phyloP scores from a whole-genome alignment of 139 green algal species.

The Closterium sp. region DNA sequence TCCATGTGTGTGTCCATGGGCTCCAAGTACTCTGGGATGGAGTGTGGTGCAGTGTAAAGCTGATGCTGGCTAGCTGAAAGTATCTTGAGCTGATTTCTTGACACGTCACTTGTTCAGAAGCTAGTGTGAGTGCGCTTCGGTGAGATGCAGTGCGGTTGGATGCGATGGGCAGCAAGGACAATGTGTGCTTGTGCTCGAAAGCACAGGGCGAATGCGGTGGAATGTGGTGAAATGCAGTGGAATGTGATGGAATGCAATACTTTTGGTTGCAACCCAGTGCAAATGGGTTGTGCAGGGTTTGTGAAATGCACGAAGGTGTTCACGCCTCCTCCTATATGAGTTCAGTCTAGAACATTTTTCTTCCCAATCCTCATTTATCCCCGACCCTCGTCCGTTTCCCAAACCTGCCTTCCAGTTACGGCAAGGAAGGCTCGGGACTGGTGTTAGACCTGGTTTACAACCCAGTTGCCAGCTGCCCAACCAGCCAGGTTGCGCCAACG shows the following conservation, averaged over 20 bases:
- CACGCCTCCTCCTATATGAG: too few relatives aligned
- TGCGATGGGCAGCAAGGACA: too few relatives aligned
- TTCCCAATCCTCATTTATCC: too few relatives aligned
- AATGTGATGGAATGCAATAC: not conserved
- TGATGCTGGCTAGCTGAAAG: not conserved
- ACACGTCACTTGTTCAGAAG: not conserved
- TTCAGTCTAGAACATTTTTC: too few relatives aligned
- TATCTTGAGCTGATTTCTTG: not conserved
- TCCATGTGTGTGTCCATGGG: too few relatives aligned
- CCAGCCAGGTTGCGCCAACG: too few relatives aligned
- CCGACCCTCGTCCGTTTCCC: not conserved
- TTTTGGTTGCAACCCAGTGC: not conserved
- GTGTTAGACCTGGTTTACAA: slow-evolving; percentile 96
- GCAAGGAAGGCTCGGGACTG: slow-evolving; percentile 64
- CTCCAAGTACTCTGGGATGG: too few relatives aligned
- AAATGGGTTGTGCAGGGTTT: not conserved
- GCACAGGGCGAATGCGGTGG: not conserved
- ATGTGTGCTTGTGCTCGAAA: too few relatives aligned
- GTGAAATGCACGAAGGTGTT: too few relatives aligned
- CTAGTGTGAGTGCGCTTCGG: not conserved
- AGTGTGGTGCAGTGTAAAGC: not conserved
- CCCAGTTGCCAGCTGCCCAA: too few relatives aligned
- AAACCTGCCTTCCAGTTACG: slow-evolving; percentile 44
- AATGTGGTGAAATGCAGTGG: too few relatives aligned
- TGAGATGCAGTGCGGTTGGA: not conserved